Percentiles rank a stretch among this genome's conserved stretches.
Evolutionary conservation across 2,329 filamentous ascomycete genomes (phyloP).

Genomic region (Lachnellula cervina): DNA sequence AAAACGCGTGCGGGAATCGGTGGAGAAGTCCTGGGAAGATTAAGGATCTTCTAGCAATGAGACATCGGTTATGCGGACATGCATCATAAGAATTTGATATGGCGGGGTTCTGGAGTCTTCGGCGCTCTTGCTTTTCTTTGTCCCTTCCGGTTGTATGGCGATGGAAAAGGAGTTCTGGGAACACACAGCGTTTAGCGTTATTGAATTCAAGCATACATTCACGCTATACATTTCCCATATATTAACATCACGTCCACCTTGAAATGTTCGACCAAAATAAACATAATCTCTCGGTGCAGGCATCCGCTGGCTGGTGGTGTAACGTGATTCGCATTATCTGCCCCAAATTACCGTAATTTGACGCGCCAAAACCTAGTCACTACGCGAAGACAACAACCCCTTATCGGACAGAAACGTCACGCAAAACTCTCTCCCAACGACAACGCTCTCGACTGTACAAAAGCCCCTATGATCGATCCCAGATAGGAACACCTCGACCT

Average conservation of each 20-base stretch:
- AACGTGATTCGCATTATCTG: conserved; percentile 18
- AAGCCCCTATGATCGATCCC: conserved; percentile 29
- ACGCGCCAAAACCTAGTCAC: conserved; percentile 18
- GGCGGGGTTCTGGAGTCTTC: conserved; percentile 21
- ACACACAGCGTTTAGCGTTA: neutral
- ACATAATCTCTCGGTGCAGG: neutral
- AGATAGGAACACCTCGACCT: conserved; percentile 18
- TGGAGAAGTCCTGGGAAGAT: conserved; percentile 99
- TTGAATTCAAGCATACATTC: neutral
- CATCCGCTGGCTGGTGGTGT: neutral
- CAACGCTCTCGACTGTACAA: conserved; percentile 11
- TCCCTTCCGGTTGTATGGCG: neutral
- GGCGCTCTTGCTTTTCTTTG: neutral
- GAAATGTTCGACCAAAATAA: neutral
- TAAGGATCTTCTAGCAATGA: conserved; percentile 35
- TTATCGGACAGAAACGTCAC: conserved; percentile 23
- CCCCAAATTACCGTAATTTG: conserved; percentile 16
- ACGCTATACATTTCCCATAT: too few species aligned
- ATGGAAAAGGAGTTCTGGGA: neutral
- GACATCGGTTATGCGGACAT: neutral
- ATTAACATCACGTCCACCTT: too few species aligned
- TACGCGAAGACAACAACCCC: conserved; percentile 26
- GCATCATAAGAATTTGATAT: conserved; percentile 1
- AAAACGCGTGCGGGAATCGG: conserved; percentile 90
- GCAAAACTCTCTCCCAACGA: neutral